A percentile compares a stretch with the other conserved stretches of the same genome.
phyloP scores from a whole-genome alignment of 2,329 filamentous ascomycete genomes.

The Claviceps maximensis region DNA sequence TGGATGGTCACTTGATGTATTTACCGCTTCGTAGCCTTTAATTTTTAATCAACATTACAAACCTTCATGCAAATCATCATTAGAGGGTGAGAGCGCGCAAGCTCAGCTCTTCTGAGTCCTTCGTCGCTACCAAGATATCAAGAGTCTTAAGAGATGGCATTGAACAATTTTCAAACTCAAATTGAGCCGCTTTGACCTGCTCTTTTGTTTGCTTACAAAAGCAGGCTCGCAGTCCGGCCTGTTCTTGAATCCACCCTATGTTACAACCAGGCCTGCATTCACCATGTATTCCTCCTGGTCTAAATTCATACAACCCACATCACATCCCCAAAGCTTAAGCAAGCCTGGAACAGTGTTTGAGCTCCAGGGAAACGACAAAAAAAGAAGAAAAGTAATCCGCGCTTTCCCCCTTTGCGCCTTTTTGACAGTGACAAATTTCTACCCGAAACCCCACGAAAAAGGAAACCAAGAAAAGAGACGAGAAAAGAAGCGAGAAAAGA shows the following conservation, averaged over 20 bases:
- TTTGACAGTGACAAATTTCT: conserved; percentile 1
- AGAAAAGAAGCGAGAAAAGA: neutral
- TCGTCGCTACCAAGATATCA: neutral
- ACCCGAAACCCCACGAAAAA: neutral
- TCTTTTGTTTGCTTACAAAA: conserved; percentile 1
- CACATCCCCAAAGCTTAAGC: neutral
- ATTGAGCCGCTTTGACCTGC: neutral
- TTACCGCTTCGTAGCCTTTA: neutral
- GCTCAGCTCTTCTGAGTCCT: neutral
- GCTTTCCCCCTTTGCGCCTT: conserved; percentile 3
- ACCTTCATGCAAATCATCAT: neutral
- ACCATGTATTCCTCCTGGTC: neutral
- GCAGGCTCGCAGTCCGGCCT: neutral
- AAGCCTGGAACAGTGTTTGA: neutral
- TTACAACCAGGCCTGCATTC: conserved; percentile 2
- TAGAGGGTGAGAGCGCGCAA: neutral
- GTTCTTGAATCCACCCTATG: neutral
- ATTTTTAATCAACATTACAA: neutral
- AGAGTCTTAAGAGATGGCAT: neutral
- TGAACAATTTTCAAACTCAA: neutral
- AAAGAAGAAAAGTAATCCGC: neutral
- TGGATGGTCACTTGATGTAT: neutral
- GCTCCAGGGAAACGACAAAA: neutral
- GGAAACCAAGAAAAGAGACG: neutral
- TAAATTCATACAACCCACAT: conserved; percentile 3